phyloP scores from a whole-genome alignment of 768 basidiomycete species.

The Suillus americanus region DNA sequence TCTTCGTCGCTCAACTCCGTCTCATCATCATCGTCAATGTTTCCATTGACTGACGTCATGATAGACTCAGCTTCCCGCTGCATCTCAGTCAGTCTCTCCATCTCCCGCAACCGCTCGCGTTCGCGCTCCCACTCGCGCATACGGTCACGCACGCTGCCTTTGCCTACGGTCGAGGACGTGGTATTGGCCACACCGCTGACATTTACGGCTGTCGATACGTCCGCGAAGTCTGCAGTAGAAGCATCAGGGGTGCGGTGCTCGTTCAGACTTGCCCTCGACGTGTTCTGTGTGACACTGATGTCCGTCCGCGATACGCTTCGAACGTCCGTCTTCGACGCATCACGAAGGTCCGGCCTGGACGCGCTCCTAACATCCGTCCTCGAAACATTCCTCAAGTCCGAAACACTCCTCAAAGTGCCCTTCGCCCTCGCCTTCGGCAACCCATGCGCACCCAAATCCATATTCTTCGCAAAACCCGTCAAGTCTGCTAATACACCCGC shows the following conservation, averaged over 20 bases:
- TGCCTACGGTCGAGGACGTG: slow-evolving; percentile 15
- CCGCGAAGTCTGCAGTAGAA: slow-evolving; percentile 19
- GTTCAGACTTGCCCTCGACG: slow-evolving; percentile 17
- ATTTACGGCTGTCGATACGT: slow-evolving; percentile 10
- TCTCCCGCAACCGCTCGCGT: slow-evolving; percentile 66
- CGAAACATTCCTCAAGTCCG: slow-evolving; percentile 24
- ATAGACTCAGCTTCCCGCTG: slow-evolving; percentile 40
- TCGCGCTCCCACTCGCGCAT: slow-evolving; percentile 79
- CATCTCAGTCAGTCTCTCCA: slow-evolving; percentile 59
- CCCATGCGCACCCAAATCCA: slow-evolving; percentile 30
- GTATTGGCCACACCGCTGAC: slow-evolving; percentile 1
- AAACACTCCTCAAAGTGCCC: slow-evolving; percentile 37
- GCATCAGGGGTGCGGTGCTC: slow-evolving; percentile 11
- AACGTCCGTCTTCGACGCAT: neutral
- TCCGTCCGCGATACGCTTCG: neutral
- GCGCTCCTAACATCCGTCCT: slow-evolving; percentile 15
- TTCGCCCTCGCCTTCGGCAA: slow-evolving; percentile 23
- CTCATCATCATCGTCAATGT: slow-evolving; percentile 32
- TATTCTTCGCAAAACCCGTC: slow-evolving; percentile 36
- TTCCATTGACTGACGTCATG: slow-evolving; percentile 32
- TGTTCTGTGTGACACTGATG: neutral
- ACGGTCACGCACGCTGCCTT: slow-evolving; percentile 49
- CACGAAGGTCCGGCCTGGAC: neutral
- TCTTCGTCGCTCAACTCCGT: slow-evolving; percentile 20
- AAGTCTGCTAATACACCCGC: slow-evolving; percentile 40